phyloP scores from a whole-genome alignment of 208 protist genomes.

The Herpetomonas muscarum region DNA sequence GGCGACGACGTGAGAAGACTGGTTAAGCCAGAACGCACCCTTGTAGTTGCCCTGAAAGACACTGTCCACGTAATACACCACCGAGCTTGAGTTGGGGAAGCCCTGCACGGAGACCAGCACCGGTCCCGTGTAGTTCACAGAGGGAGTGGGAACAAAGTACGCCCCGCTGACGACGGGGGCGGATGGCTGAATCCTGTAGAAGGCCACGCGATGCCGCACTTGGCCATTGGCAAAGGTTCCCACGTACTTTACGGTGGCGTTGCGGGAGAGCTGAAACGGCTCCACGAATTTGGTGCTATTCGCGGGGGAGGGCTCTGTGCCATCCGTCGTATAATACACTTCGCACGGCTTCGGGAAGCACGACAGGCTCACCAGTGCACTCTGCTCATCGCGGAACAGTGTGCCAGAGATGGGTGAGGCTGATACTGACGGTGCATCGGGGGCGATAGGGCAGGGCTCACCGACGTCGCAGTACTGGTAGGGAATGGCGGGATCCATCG shows the following conservation, averaged over 20 bases:
- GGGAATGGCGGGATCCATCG: constrained; percentile 27
- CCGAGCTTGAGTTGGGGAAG: constrained; percentile 12
- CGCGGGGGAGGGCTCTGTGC: constrained; percentile 8
- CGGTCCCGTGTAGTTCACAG: constrained; percentile 27
- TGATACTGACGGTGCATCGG: neutral
- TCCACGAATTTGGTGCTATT: constrained; percentile 16
- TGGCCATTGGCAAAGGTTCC: constrained; percentile 23
- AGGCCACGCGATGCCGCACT: constrained; percentile 20
- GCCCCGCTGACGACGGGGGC: neutral
- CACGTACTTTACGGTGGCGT: constrained; percentile 37
- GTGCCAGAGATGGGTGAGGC: neutral
- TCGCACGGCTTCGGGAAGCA: constrained; percentile 50
- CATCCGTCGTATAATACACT: constrained; percentile 55
- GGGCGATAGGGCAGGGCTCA: constrained; percentile 21
- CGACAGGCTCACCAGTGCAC: constrained; percentile 18
- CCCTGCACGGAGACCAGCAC: constrained; percentile 42
- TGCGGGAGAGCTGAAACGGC: constrained; percentile 28
- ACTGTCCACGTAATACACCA: constrained; percentile 37
- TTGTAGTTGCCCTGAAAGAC: constrained; percentile 32
- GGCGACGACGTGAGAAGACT: constrained; percentile 34
- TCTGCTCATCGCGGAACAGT: neutral
- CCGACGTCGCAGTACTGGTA: constrained; percentile 60
- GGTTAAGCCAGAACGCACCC: constrained; percentile 47
- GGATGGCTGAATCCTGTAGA: constrained; percentile 29
- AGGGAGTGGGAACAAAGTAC: constrained; percentile 25